phyloP scores from a whole-genome alignment of 257 asterid species.

The Solanum okadae region DNA sequence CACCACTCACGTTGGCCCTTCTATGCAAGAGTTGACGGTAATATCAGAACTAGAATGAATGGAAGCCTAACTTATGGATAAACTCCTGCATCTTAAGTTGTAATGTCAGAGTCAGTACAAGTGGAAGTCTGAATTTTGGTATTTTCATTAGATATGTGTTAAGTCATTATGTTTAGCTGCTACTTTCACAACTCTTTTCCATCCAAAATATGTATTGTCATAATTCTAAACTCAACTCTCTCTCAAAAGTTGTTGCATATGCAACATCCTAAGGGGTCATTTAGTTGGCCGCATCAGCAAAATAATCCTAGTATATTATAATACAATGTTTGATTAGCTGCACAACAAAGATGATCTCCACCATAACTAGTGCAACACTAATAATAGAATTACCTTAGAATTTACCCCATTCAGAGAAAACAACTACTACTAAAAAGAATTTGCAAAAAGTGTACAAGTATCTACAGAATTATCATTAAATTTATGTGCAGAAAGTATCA shows the following conservation, averaged over 20 bases:
- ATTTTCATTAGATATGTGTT: not conserved
- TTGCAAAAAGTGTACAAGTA: not conserved
- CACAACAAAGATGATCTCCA: not conserved
- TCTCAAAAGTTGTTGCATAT: not conserved
- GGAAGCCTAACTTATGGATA: not conserved
- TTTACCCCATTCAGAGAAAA: not conserved
- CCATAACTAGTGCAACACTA: not conserved
- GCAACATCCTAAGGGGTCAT: not conserved
- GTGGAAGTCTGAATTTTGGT: not conserved
- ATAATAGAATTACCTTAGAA: not conserved
- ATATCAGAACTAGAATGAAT: not conserved
- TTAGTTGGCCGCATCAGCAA: not conserved
- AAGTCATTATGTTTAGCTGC: not conserved
- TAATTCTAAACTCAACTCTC: not conserved
- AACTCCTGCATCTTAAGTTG: not conserved
- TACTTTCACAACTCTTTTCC: not conserved
- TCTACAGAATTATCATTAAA: not conserved
- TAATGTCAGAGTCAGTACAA: not conserved
- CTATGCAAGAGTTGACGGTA: not conserved
- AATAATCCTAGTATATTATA: not conserved
- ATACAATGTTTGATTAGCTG: not conserved
- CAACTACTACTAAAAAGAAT: not conserved
- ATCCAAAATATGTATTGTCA: not conserved
- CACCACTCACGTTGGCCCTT: not conserved
- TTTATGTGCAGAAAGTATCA: too few relatives aligned